A percentile compares a stretch with the other conserved stretches of the same genome.
phyloP scores from a whole-genome alignment of 2,329 filamentous ascomycete species.

The Podosphaera xanthii region DNA sequence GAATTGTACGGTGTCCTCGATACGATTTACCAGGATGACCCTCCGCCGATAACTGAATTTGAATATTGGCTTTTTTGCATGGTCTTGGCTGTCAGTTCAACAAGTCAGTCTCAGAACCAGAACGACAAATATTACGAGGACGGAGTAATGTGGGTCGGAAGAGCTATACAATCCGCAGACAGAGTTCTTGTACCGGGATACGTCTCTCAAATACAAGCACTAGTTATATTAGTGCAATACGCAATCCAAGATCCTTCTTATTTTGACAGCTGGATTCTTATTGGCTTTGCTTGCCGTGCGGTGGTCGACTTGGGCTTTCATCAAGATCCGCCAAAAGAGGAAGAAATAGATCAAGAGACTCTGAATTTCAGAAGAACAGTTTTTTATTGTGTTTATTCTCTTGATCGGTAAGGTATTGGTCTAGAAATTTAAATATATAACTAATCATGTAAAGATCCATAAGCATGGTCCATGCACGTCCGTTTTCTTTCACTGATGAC shows the following conservation, averaged over 20 bases:
- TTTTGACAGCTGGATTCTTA: conserved; percentile 84
- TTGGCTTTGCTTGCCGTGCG: conserved; percentile 72
- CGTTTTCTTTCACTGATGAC: conserved; percentile 87
- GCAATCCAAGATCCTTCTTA: conserved; percentile 74
- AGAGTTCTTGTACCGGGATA: conserved; percentile 69
- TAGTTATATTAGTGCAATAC: conserved; percentile 71
- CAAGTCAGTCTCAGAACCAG: conserved; percentile 45
- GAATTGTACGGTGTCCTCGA: conserved; percentile 57
- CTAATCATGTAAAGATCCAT: conserved; percentile 36
- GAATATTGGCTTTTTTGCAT: conserved; percentile 78
- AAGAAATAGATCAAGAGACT: conserved; percentile 40
- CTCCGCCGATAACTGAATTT: conserved; percentile 33
- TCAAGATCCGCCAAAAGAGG: conserved; percentile 60
- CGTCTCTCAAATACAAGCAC: conserved; percentile 63
- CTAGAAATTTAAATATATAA: background rate
- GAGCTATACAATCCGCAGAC: conserved; percentile 57
- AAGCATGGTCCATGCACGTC: conserved; percentile 65
- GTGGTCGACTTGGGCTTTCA: conserved; percentile 80
- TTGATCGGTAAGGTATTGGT: conserved; percentile 44
- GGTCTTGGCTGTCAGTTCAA: conserved; percentile 65
- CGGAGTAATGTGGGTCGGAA: conserved; percentile 31
- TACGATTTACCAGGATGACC: conserved; percentile 52
- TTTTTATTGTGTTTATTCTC: conserved; percentile 74
- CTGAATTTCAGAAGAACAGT: conserved; percentile 62
- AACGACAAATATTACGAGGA: conserved; percentile 38